Percentiles rank a stretch among this genome's conserved stretches.
Conservation (phyloP, 495 filamentous ascomycete species). For the Aspergillus diversus region DNA sequence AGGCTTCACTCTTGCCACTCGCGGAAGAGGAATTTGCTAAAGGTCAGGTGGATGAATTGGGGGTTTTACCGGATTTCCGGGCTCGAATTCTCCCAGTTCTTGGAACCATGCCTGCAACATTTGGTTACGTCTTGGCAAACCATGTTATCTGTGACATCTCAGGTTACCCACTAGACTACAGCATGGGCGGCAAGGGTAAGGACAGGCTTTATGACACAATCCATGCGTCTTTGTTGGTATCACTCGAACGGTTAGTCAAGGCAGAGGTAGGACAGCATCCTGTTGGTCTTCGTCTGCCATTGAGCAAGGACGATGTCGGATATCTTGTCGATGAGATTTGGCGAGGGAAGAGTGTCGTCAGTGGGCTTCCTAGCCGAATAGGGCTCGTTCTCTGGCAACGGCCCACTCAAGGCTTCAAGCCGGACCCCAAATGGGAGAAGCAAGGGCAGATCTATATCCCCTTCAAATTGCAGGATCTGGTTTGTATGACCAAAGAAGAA, state of each 20-base stretch:
- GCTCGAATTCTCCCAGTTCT: slow-evolving; percentile 92
- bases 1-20: slow-evolving; percentile 84
- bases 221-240: slow-evolving; percentile 68
- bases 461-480: slow-evolving; percentile 70
- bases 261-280: slow-evolving; percentile 60
- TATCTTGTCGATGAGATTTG: slow-evolving; percentile 92
- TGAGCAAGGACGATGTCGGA: slow-evolving; percentile 77
- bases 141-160: slow-evolving; percentile 86
- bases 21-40: slow-evolving; percentile 87
- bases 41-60: slow-evolving; percentile 84
- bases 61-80: slow-evolving; percentile 88
- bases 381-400: slow-evolving; percentile 75
- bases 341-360: slow-evolving; percentile 79
- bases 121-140: slow-evolving; percentile 88
- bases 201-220: slow-evolving; percentile 91
- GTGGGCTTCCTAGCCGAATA: slow-evolving; percentile 76
- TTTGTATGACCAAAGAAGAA: slow-evolving; percentile 83
- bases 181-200: slow-evolving; percentile 70
- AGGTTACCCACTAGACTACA: slow-evolving; percentile 85
- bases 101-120: slow-evolving; percentile 96
- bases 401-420: slow-evolving; percentile 54
- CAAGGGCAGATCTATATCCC: slow-evolving; percentile 72
- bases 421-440: slow-evolving; percentile 44
- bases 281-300: slow-evolving; percentile 72
- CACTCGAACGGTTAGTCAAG: slow-evolving; percentile 72